Conservation (phyloP, 164 flowering plant genomes). For the Berberis vulgaris region DNA sequence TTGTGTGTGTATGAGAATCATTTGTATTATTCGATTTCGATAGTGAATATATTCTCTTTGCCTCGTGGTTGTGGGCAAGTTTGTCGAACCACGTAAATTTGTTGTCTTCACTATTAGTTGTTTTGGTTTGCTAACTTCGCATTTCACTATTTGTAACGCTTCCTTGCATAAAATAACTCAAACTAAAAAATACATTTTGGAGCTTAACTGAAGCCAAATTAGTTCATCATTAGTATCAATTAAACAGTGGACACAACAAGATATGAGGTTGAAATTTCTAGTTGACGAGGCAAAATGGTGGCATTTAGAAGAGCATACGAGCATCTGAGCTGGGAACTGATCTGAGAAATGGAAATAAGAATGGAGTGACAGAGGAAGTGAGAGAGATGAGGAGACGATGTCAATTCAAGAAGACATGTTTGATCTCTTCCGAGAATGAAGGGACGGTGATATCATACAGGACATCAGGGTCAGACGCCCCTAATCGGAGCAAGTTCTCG, state of each 20-base stretch:
- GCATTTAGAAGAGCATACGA: conserved; percentile 91
- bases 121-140: too few relatives aligned
- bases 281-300: conserved; percentile 71
- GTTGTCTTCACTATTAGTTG: too few relatives aligned
- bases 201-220: background rate
- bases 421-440: background rate
- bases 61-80: too few relatives aligned
- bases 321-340: conserved; percentile 33
- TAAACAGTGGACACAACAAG: background rate
- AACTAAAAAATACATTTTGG: conserved; percentile 68
- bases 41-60: too few relatives aligned
- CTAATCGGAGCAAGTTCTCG: too few relatives aligned
- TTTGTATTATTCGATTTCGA: too few relatives aligned
- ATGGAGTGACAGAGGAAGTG: conserved; percentile 24
- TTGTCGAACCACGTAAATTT: too few relatives aligned
- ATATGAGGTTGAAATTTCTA: conserved; percentile 29
- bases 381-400: conserved; percentile 44
- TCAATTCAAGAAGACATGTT: conserved; percentile 23
- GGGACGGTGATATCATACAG: too few relatives aligned
- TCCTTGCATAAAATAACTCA: conserved; percentile 27
- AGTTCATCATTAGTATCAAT: background rate
- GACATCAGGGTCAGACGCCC: too few relatives aligned
- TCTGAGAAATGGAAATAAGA: conserved; percentile 6
- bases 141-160: too few relatives aligned
- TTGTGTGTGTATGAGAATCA: too few relatives aligned